A percentile compares a stretch with the other conserved stretches of the same genome.
These are phyloP conservation scores for Suaeda aralocaspica DNA, from an alignment of 148 eudicot genomes.

Conservation along the genomic window DNA sequence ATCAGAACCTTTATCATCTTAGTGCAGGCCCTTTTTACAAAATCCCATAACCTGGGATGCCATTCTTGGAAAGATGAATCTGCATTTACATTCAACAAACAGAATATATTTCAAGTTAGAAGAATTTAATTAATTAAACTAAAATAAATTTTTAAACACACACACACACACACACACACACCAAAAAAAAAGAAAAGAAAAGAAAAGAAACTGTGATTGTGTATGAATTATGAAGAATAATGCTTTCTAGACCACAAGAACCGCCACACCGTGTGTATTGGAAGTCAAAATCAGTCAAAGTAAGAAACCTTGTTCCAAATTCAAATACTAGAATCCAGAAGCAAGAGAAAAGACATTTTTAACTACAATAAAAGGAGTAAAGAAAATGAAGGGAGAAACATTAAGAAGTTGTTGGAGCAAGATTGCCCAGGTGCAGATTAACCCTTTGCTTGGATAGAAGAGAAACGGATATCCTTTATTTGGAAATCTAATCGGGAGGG, in stretches of 20 bases:
- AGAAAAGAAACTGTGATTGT: not conserved
- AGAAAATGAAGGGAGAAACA: not conserved
- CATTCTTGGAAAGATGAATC: conserved; percentile 73
- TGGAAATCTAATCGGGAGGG: too few relatives aligned
- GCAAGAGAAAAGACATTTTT: not conserved
- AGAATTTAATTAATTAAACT: not conserved
- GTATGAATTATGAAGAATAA: not conserved
- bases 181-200: not conserved
- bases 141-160: too few relatives aligned
- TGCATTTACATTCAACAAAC: conserved; percentile 41
- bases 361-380: not conserved
- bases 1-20: conserved; percentile 85
- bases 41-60: conserved; percentile 67
- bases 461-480: too few relatives aligned
- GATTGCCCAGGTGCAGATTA: too few relatives aligned
- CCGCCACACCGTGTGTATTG: not conserved
- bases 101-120: not conserved
- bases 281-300: not conserved
- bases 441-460: too few relatives aligned
- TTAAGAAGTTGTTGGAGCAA: too few relatives aligned
- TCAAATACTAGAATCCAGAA: not conserved
- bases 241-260: not conserved
- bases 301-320: not conserved
- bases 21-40: conserved; percentile 66
- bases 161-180: too few relatives aligned